Conservation (phyloP, 192 early-diverging fungal species). For the Gaertneriomyces semiglobifer region DNA sequence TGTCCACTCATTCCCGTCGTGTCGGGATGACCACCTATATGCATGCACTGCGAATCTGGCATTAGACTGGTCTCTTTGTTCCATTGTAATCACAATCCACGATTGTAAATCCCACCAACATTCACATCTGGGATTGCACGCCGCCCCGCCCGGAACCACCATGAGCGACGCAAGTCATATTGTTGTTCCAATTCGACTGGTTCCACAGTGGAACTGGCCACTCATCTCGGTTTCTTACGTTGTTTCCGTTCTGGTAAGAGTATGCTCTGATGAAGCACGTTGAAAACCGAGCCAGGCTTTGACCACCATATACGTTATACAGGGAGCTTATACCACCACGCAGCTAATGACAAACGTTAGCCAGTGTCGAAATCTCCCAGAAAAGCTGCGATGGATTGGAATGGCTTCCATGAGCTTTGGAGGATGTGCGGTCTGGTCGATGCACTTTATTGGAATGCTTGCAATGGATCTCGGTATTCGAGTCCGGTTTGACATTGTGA, state of each 20-base stretch:
- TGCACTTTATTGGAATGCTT: constrained; percentile 21
- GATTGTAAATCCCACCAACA: no score
- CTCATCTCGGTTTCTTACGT: constrained; percentile 4
- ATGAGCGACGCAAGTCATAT: no score
- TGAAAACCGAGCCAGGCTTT: no score
- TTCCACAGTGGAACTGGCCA: constrained; percentile 17
- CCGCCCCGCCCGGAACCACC: no score
- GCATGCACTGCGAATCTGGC: no score
- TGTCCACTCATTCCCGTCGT: no score
- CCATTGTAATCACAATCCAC: no score
- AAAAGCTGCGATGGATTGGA: constrained; percentile 10
- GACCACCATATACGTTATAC: not conserved
- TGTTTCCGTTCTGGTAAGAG: constrained; percentile 6
- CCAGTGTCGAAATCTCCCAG: not conserved
- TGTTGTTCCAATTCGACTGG: not conserved
- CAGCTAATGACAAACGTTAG: constrained; percentile 4
- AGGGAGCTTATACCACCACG: constrained; percentile 19
- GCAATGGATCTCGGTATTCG: constrained; percentile 17
- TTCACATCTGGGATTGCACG: no score
- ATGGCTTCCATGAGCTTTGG: constrained; percentile 13
- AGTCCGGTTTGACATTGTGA: not conserved
- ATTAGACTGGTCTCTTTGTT: no score
- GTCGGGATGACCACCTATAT: no score
- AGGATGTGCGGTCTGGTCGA: constrained; percentile 9
- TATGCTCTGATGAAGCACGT: not conserved